These are phyloP conservation scores for Thraustochytrium sp. DNA, from an alignment of 352 stramenopile genomes.

Conservation along the genomic window DNA sequence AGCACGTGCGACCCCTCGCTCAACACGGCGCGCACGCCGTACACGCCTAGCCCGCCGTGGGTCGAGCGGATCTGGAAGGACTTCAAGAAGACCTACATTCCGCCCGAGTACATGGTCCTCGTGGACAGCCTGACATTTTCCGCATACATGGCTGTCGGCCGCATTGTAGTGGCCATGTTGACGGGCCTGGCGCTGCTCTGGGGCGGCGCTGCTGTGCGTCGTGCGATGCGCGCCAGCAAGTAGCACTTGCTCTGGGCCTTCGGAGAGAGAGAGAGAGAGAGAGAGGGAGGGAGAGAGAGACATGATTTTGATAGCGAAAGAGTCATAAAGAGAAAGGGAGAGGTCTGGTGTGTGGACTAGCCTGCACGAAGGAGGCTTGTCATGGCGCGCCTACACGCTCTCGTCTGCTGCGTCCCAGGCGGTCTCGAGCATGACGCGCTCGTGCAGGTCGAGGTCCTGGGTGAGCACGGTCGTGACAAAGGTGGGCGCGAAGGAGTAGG, in stretches of 20 bases:
- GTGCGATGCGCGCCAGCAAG: too few species aligned
- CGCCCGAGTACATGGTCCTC: neutral
- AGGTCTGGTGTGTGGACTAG: too few species aligned
- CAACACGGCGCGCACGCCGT: neutral
- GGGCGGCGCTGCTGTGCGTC: neutral
- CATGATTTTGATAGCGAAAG: too few species aligned
- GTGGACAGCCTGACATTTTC: conserved; percentile 30
- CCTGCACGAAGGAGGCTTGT: neutral
- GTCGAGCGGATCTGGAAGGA: conserved; percentile 30
- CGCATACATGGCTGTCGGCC: neutral
- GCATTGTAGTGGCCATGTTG: neutral
- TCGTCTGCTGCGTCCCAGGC: neutral
- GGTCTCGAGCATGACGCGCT: neutral
- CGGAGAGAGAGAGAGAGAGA: too few species aligned
- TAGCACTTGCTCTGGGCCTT: too few species aligned
- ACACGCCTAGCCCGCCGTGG: conserved; percentile 12
- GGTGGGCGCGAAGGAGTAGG: neutral
- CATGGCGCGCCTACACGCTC: neutral
- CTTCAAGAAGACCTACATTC: conserved; percentile 17
- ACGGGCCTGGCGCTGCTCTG: neutral
- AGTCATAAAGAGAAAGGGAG: too few species aligned
- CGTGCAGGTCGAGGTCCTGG: neutral
- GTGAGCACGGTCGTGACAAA: neutral
- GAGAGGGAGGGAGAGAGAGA: too few species aligned
- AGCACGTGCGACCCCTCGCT: neutral